Evolutionary conservation across 352 stramenopile species (phyloP).

Genomic region (Pythium periplocum): DNA sequence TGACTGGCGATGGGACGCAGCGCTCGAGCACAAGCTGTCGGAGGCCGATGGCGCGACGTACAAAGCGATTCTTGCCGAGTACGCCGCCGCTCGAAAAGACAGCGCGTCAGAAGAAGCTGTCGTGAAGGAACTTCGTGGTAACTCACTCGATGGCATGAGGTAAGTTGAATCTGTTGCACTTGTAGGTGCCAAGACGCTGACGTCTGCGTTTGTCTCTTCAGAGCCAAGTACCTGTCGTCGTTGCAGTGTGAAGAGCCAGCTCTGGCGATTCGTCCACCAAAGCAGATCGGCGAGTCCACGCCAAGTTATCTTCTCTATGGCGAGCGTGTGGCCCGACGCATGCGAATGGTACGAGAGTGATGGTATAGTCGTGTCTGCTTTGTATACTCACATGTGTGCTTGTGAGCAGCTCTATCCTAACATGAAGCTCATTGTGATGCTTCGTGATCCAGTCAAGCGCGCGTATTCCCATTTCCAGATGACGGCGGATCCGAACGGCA

Average conservation of each 20-base stretch:
- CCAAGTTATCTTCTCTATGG: constrained; percentile 80
- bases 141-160: constrained; percentile 40
- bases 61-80: constrained; percentile 21
- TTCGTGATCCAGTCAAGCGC: constrained; percentile 90
- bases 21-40: constrained; percentile 24
- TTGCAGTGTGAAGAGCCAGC: constrained; percentile 29
- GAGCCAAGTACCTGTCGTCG: constrained; percentile 50
- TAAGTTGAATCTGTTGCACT: constrained; percentile 12
- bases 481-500: constrained; percentile 82
- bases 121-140: constrained; percentile 14
- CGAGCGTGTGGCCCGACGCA: constrained; percentile 30
- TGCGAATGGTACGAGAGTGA: constrained; percentile 24
- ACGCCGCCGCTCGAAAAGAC: constrained; percentile 3
- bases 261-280: constrained; percentile 35
- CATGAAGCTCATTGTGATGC: constrained; percentile 88
- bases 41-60: constrained; percentile 19
- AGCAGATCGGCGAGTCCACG: constrained; percentile 85
- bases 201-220: constrained; percentile 3
- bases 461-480: constrained; percentile 93
- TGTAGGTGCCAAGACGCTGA: neutral
- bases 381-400: neutral
- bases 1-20: constrained; percentile 45
- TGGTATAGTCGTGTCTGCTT: neutral
- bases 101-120: neutral
- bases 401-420: constrained; percentile 33